Conservation (phyloP, 495 filamentous ascomycete genomes). For the Cetradonia linearis region DNA sequence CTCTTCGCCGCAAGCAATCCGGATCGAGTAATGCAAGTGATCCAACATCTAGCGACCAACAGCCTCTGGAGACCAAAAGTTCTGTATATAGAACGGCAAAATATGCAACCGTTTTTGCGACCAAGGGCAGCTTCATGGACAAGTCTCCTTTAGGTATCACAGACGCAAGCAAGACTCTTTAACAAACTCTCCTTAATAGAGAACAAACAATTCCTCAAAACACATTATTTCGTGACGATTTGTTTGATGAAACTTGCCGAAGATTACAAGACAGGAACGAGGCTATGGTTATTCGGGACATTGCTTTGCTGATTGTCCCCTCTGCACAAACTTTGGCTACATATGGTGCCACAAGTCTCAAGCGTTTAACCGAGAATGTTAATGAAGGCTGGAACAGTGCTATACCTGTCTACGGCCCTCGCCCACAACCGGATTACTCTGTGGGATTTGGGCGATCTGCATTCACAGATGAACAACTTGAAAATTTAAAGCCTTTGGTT, state of each 20-base stretch:
- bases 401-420: constrained; percentile 28
- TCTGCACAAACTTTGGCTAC: constrained; percentile 29
- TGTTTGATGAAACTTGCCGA: constrained; percentile 28
- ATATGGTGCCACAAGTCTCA: constrained; percentile 26
- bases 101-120: constrained; percentile 29
- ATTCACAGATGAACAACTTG: constrained; percentile 34
- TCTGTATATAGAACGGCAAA: constrained; percentile 30
- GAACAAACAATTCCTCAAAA: constrained; percentile 28
- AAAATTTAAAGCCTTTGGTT: constrained; percentile 33
- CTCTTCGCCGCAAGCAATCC: constrained; percentile 4
- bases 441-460: constrained; percentile 34
- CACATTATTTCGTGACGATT: constrained; percentile 32
- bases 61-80: constrained; percentile 26
- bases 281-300: constrained; percentile 33
- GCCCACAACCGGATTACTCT: constrained; percentile 38
- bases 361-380: constrained; percentile 32
- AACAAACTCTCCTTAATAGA: constrained; percentile 25
- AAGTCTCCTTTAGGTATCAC: constrained; percentile 28
- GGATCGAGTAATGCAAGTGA: neutral
- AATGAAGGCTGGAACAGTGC: constrained; percentile 38
- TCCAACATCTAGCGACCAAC: constrained; percentile 2
- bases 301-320: constrained; percentile 31
- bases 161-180: constrained; percentile 25
- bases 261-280: constrained; percentile 32
- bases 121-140: constrained; percentile 37